phyloP scores from a whole-genome alignment of 257 asterid genomes.

The Striga asiatica region DNA sequence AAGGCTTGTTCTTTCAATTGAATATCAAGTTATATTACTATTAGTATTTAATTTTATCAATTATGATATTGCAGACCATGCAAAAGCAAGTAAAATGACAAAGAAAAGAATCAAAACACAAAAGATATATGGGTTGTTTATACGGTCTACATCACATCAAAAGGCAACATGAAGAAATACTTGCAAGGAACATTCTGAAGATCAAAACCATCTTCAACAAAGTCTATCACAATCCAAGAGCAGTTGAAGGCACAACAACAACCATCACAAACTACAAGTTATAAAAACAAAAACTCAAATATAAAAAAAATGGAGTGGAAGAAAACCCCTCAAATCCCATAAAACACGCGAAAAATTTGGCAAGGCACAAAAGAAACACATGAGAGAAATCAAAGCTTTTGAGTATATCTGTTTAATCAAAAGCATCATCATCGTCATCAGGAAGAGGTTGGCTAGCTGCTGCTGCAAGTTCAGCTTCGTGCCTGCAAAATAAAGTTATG shows the following conservation, averaged over 20 bases:
- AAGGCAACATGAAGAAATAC: constrained; percentile 10
- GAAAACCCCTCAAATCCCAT: not conserved
- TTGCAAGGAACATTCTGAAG: constrained; percentile 10
- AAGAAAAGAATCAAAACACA: no score
- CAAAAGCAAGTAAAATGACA: no score
- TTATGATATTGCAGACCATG: no score
- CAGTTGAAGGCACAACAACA: no score
- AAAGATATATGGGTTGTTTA: no score
- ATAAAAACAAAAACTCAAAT: not conserved
- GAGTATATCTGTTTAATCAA: constrained; percentile 25
- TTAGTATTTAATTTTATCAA: no score
- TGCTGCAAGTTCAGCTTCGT: constrained; percentile 52
- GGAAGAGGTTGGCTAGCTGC: constrained; percentile 86
- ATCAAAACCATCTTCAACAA: constrained; percentile 13
- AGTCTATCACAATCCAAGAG: not conserved
- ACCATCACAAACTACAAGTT: no score
- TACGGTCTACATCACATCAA: no score
- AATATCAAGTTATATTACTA: no score
- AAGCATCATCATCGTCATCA: constrained; percentile 71
- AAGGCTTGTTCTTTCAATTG: no score
- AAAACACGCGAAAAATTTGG: not conserved
- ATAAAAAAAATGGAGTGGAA: not conserved
- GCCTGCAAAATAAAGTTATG: constrained; percentile 26
- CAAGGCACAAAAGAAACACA: not conserved
- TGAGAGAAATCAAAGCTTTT: not conserved